Percentiles rank a stretch among this genome's conserved stretches.
Evolutionary conservation across 306 rosid species (phyloP).

Genomic region (Prinsepia uniflora): DNA sequence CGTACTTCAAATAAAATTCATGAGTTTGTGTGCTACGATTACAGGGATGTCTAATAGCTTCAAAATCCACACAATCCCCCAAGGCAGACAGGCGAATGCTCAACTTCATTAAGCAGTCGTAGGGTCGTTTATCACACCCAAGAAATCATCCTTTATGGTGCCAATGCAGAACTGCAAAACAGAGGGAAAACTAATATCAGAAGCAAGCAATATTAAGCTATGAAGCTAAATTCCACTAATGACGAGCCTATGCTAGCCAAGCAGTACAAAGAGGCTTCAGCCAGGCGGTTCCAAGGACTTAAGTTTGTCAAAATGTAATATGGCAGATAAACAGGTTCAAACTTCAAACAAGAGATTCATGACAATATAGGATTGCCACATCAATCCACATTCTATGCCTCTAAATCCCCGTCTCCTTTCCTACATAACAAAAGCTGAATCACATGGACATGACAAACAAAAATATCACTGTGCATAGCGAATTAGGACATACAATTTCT

Average conservation of each 20-base stretch:
- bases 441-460: background rate
- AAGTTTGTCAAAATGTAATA: background rate
- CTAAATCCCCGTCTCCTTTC: background rate
- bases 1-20: too few relatives aligned
- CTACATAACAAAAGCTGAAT: background rate
- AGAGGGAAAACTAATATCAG: background rate
- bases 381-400: background rate
- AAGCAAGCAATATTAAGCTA: background rate
- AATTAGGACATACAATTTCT: conserved; percentile 58
- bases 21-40: too few relatives aligned
- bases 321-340: background rate
- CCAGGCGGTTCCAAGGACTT: background rate
- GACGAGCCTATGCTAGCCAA: background rate
- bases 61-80: background rate
- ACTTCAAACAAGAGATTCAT: background rate
- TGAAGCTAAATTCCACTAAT: background rate
- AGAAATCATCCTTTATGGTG: conserved; percentile 93
- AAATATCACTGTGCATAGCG: background rate
- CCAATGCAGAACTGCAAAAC: conserved; percentile 87
- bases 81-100: background rate
- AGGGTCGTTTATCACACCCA: conserved; percentile 96
- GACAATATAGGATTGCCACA: background rate
- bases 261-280: background rate
- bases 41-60: too few relatives aligned
- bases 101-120: conserved; percentile 38